Evolutionary conservation across 2,329 filamentous ascomycete species (phyloP), one percentile per base, ranked within the genome.

Genomic region (Elsinoe ampelina): DNA sequence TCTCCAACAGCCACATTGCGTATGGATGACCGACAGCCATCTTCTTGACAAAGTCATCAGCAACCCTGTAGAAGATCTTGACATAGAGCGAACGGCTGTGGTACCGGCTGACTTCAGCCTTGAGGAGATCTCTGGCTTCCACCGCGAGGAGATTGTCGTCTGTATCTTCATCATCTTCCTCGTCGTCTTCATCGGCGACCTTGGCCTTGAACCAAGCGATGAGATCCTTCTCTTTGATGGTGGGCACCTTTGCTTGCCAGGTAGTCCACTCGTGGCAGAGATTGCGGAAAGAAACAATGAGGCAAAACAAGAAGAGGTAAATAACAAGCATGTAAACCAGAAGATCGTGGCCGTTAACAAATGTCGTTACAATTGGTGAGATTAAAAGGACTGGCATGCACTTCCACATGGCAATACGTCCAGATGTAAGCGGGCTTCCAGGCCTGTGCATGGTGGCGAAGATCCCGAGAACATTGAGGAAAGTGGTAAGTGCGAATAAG

Each of bases 221-320:
- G 6, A 80, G 71, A 38, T 78, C 75, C n/a, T 70, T 67, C 60
- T 80, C 77, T 41, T 74, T 72, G 26, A 80, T 67, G 5, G 71
- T 71, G 48, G 75, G 73, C 42, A 81, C 75, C 41, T 75, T 73
- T 55, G 73, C 67, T 59, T 76, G 73, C 81, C 81, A 84, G 2
- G 74, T 79, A 3, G 79, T 77, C 82, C 82, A 85, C 61, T 79
- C 75, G 19, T 77, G 76, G 36, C 76, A 76, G 5, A 81, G 73
- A 1, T 70, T 70, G n/a, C 80, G 73, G 58, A 81, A 76, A 8
- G 77, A 77, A 17, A 80, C 62, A 1, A 82, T 61, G 1, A 84
- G 71, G 5, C 76, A 62, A 7, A 70, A 63, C 3, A 83, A 71
- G 61, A 83, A 82, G 2, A 73, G 59, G 57, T 77, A 82, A 1